Evolutionary conservation across 2,329 filamentous ascomycete genomes (phyloP).

Genomic region (Dothideomycetidae sp.): DNA sequence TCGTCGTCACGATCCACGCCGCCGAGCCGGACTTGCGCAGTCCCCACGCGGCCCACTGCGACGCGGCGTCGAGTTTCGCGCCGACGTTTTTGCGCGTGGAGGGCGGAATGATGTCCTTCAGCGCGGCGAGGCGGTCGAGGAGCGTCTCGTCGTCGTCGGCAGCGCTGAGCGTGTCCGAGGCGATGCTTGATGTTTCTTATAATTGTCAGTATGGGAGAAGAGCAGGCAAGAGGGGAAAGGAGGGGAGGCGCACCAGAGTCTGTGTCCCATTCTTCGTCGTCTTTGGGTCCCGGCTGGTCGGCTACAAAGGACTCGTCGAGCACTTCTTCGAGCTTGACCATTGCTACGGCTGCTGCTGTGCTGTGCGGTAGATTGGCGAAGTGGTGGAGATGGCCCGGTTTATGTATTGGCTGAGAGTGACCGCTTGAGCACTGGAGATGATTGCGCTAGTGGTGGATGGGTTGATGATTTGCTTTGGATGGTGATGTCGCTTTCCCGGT

Average conservation of each 20-base stretch:
- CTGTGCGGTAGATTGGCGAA: neutral
- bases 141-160: slow-evolving; percentile 39
- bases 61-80: slow-evolving; percentile 34
- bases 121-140: slow-evolving; percentile 29
- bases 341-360: slow-evolving; percentile 32
- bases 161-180: slow-evolving; percentile 41
- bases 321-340: slow-evolving; percentile 96
- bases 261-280: slow-evolving; percentile 75
- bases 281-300: slow-evolving; percentile 48
- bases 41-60: slow-evolving; percentile 44
- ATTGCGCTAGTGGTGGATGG: neutral
- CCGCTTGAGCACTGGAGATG: neutral
- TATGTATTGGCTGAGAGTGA: neutral
- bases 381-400: neutral
- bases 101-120: slow-evolving; percentile 33
- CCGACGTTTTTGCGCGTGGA: slow-evolving; percentile 29
- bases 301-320: slow-evolving; percentile 87
- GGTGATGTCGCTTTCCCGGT: neutral
- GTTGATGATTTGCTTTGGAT: too few relatives aligned
- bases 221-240: slow-evolving; percentile 2
- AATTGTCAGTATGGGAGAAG: slow-evolving; percentile 8
- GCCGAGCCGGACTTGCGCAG: slow-evolving; percentile 67
- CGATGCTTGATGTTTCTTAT: slow-evolving; percentile 64
- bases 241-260: slow-evolving; percentile 58
- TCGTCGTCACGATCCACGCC: slow-evolving; percentile 82